phyloP scores from a whole-genome alignment of 257 asterid genomes.

The Thymus quinquecostatus region DNA sequence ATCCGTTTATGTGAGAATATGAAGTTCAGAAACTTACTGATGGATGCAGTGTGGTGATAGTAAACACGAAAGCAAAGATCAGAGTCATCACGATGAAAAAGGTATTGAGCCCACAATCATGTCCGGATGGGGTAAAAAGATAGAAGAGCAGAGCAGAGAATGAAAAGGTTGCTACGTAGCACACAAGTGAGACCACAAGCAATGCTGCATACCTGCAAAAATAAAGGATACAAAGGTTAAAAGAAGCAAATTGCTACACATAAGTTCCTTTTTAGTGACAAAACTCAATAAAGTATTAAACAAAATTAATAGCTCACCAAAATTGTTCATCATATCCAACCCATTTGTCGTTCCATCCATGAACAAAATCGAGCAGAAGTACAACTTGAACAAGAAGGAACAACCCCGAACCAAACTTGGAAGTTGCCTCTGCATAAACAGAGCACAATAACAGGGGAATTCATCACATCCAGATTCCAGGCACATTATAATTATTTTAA shows the following conservation, averaged over 20 bases:
- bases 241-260: conserved; percentile 1
- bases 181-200: conserved; percentile 84
- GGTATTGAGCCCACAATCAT: conserved; percentile 90
- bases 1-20: not conserved
- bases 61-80: conserved; percentile 68
- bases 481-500: not conserved
- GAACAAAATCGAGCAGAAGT: conserved; percentile 86
- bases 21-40: conserved; percentile 56
- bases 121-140: conserved; percentile 85
- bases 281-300: not conserved
- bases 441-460: not conserved
- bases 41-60: conserved; percentile 83
- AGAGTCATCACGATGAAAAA: conserved; percentile 79
- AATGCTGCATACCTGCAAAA: conserved; percentile 77
- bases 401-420: conserved; percentile 92
- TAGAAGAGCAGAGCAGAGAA: conserved; percentile 87
- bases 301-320: conserved; percentile 55
- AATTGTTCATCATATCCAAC: conserved; percentile 92
- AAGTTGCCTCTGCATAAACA: conserved; percentile 68
- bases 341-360: conserved; percentile 97
- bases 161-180: conserved; percentile 75
- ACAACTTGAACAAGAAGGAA: conserved; percentile 97
- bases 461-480: not conserved
- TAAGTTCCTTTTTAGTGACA: not conserved
- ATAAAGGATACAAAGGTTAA: conserved; percentile 3